These are phyloP conservation scores for Setaria viridis DNA, from an alignment of 202 grass and related monocot genomes.

Conservation along the genomic window DNA sequence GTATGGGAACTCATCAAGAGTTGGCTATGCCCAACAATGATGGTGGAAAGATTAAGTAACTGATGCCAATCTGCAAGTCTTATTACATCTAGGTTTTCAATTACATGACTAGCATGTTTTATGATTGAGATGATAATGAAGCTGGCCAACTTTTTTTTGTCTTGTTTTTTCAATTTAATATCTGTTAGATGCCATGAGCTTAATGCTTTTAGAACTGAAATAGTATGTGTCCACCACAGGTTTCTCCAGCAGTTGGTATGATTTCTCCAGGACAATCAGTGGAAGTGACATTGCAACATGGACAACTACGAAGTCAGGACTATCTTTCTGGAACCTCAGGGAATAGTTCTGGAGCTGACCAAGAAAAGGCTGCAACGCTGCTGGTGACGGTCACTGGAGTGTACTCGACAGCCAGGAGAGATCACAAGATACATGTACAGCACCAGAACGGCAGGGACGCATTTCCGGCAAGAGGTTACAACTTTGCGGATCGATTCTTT, in stretches of 20 bases:
- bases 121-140: conserved; percentile 13
- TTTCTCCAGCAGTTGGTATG: conserved; percentile 68
- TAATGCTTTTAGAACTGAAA: conserved; percentile 40
- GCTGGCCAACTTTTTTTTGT: too few relatives aligned
- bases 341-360: conserved; percentile 52
- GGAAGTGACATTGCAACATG: conserved; percentile 63
- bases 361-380: conserved; percentile 51
- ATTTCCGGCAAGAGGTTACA: conserved; percentile 45
- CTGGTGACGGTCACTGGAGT: conserved; percentile 48
- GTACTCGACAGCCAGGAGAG: conserved; percentile 52
- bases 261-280: conserved; percentile 68
- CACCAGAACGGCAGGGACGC: conserved; percentile 40
- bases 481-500: conserved; percentile 21
- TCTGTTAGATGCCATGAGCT: conserved; percentile 8
- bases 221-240: conserved; percentile 47
- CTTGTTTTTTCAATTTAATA: conserved; percentile 10
- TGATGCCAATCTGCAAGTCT: background rate
- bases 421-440: conserved; percentile 52
- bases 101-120: background rate
- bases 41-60: background rate
- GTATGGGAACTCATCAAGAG: background rate
- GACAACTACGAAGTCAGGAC: conserved; percentile 47
- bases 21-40: background rate
- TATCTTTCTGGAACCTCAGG: conserved; percentile 43
- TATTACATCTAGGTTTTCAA: background rate